Percentiles rank a stretch among this genome's conserved stretches.
Evolutionary conservation across 2,329 filamentous ascomycete genomes (phyloP).

Genomic region (Lasiodiplodia sp.): DNA sequence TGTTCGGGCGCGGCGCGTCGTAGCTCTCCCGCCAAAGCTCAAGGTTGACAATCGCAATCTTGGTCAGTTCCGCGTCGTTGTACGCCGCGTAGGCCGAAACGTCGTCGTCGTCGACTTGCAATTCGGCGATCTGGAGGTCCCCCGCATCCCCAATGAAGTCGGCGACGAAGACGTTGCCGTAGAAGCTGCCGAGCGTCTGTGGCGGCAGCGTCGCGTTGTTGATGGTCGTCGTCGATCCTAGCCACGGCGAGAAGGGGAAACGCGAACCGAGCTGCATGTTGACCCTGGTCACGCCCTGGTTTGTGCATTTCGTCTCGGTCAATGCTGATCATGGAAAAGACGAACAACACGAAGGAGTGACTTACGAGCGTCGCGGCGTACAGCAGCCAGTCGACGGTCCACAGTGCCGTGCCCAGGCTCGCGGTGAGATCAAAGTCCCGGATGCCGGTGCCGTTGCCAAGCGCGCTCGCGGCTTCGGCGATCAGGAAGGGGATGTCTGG

Average conservation of each 20-base stretch:
- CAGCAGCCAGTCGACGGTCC: constrained; percentile 27
- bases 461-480: constrained; percentile 5
- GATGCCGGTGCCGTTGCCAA: constrained; percentile 19
- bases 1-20: not conserved
- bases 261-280: constrained; percentile 25
- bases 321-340: not conserved
- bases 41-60: constrained; percentile 18
- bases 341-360: not conserved
- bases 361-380: constrained; percentile 15
- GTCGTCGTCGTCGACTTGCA: not conserved
- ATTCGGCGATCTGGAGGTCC: not conserved
- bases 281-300: constrained; percentile 15
- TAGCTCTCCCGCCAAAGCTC: constrained; percentile 12
- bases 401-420: constrained; percentile 23
- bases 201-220: constrained; percentile 1
- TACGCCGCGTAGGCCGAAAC: constrained; percentile 12
- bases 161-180: constrained; percentile 22
- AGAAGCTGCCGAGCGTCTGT: constrained; percentile 27
- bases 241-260: constrained; percentile 22
- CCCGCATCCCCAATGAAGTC: constrained; percentile 10
- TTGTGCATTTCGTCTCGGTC: not conserved
- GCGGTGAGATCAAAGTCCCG: constrained; percentile 22
- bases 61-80: not conserved
- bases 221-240: not conserved
- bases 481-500: constrained; percentile 20